Evolutionary conservation across 2,329 filamentous ascomycete genomes (phyloP).

Genomic region (Monosporascus sp.): DNA sequence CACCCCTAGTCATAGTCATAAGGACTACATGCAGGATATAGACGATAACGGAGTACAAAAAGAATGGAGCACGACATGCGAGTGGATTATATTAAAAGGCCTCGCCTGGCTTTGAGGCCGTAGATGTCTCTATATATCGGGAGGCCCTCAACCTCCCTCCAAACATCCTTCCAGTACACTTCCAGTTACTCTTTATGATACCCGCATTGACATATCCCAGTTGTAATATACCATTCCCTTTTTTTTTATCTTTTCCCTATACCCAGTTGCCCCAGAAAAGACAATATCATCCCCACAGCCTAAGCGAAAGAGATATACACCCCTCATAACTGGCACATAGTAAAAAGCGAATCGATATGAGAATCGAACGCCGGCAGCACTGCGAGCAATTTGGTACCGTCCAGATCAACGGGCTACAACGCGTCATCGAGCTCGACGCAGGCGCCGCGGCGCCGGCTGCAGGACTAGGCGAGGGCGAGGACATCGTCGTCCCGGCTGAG

Average conservation of each 20-base stretch:
- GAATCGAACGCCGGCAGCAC: neutral
- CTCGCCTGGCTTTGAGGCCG: neutral
- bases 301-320: neutral
- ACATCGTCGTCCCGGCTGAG: neutral
- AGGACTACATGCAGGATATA: neutral
- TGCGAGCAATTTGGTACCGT: slow-evolving; percentile 1
- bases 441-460: neutral
- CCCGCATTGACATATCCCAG: neutral
- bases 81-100: neutral
- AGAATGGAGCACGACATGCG: neutral
- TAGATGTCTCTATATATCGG: neutral
- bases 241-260: neutral
- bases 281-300: neutral
- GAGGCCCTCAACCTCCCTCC: no score
- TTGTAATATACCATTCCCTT: neutral
- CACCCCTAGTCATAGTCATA: neutral
- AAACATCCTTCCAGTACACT: no score
- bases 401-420: slow-evolving; percentile 1
- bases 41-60: neutral
- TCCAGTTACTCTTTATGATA: no score
- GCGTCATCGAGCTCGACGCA: slow-evolving; percentile 2
- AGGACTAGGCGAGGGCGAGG: neutral
- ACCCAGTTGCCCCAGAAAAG: neutral
- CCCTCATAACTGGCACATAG: neutral
- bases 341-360: neutral